Evolutionary conservation across 345 rosid genomes (phyloP).

Genomic region (Salix dunnii): DNA sequence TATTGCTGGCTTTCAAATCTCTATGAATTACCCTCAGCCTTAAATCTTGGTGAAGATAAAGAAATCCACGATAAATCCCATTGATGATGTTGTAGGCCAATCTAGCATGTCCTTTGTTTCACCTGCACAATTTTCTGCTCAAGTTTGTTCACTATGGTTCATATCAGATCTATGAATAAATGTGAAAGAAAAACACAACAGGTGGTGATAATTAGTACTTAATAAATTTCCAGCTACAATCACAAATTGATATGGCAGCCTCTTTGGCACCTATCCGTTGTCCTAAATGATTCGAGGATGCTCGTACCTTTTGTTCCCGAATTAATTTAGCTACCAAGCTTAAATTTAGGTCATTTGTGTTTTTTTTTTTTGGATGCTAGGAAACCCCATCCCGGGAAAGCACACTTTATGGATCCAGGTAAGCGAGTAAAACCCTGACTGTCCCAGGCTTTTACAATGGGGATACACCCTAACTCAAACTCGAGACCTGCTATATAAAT

Average conservation of each 20-base stretch:
- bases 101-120: neutral
- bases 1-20: conserved; percentile 10
- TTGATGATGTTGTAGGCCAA: conserved; percentile 4
- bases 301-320: no score
- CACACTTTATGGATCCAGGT: no score
- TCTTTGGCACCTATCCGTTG: no score
- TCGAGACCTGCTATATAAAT: no score
- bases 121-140: neutral
- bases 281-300: no score
- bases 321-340: neutral
- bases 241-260: neutral
- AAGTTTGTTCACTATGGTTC: neutral
- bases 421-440: no score
- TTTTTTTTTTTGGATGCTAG: no score
- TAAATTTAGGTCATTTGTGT: neutral
- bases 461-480: accelerated
- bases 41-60: conserved; percentile 28
- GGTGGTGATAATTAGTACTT: neutral
- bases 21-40: conserved; percentile 3
- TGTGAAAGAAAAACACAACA: neutral
- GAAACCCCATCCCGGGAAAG: no score
- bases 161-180: neutral
- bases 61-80: conserved; percentile 3
- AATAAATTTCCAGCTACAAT: neutral
- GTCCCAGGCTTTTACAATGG: no score